These are phyloP conservation scores for Globisporangium paddicum DNA, from an alignment of 352 stramenopile genomes.

Conservation along the genomic window DNA sequence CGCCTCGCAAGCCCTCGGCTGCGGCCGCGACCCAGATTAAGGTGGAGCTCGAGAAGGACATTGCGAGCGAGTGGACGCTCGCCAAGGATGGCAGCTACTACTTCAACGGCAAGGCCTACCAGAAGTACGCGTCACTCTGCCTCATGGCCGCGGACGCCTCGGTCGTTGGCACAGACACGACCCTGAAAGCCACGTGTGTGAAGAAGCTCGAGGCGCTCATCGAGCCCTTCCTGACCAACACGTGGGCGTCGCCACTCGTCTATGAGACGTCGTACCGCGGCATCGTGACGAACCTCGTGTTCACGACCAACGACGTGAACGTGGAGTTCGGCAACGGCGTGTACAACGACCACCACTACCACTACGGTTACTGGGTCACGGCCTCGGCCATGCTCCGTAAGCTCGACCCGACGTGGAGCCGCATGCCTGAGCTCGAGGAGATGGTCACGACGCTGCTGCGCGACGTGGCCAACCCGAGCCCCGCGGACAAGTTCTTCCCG, in stretches of 20 bases:
- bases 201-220: slow-evolving; percentile 55
- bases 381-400: slow-evolving; percentile 58
- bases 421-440: slow-evolving; percentile 47
- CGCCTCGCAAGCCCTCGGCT: slow-evolving; percentile 24
- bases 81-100: slow-evolving; percentile 51
- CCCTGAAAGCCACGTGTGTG: slow-evolving; percentile 38
- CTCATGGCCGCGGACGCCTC: slow-evolving; percentile 53
- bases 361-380: slow-evolving; percentile 74
- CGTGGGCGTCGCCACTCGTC: slow-evolving; percentile 35
- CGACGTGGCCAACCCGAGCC: slow-evolving; percentile 66
- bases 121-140: slow-evolving; percentile 80
- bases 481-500: slow-evolving; percentile 43
- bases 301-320: slow-evolving; percentile 42
- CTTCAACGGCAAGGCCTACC: slow-evolving; percentile 70
- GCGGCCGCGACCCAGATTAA: slow-evolving; percentile 33
- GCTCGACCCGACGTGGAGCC: slow-evolving; percentile 53
- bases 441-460: slow-evolving; percentile 64
- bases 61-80: slow-evolving; percentile 45
- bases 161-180: slow-evolving; percentile 43
- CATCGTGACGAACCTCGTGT: slow-evolving; percentile 38
- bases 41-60: slow-evolving; percentile 44
- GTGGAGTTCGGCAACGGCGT: slow-evolving; percentile 74
- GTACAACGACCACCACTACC: slow-evolving; percentile 85
- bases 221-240: slow-evolving; percentile 57
- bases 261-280: slow-evolving; percentile 71